Percentiles rank a stretch among this genome's conserved stretches.
Evolutionary conservation across 768 basidiomycete species (phyloP).

Genomic region (Lactarius deliciosus): DNA sequence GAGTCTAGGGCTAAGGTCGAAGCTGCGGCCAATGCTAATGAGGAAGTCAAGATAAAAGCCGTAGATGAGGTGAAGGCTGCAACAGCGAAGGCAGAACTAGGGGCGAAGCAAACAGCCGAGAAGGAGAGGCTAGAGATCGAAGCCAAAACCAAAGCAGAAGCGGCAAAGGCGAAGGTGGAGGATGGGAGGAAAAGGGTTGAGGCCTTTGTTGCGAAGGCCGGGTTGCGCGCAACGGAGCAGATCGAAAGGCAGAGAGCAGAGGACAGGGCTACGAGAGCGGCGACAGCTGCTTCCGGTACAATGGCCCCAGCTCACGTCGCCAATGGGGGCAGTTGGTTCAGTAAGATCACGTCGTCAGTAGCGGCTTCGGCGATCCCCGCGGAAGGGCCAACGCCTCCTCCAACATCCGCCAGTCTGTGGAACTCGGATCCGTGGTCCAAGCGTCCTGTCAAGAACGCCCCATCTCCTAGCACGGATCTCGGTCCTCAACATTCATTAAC

Average conservation of each 20-base stretch:
- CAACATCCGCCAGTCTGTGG: not conserved
- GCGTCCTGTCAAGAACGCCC: not conserved
- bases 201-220: not conserved
- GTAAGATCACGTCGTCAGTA: not conserved
- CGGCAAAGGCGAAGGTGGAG: not conserved
- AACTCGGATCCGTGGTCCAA: not conserved
- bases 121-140: not conserved
- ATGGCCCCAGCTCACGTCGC: conserved; percentile 9
- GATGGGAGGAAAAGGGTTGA: not conserved
- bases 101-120: not conserved
- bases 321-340: not conserved
- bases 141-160: not conserved
- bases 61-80: not conserved
- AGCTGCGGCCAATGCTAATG: not conserved
- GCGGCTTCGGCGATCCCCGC: not conserved
- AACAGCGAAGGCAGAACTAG: not conserved
- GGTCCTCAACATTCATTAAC: not conserved
- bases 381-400: not conserved
- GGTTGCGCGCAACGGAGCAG: not conserved
- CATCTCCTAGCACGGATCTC: not conserved
- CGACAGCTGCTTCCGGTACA: not conserved
- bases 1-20: not conserved
- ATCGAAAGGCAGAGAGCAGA: conserved; percentile 2
- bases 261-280: conserved; percentile 12
- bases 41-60: not conserved